Conservation (phyloP, 139 green algal genomes). For the Protoeuglena noctilucae region DNA sequence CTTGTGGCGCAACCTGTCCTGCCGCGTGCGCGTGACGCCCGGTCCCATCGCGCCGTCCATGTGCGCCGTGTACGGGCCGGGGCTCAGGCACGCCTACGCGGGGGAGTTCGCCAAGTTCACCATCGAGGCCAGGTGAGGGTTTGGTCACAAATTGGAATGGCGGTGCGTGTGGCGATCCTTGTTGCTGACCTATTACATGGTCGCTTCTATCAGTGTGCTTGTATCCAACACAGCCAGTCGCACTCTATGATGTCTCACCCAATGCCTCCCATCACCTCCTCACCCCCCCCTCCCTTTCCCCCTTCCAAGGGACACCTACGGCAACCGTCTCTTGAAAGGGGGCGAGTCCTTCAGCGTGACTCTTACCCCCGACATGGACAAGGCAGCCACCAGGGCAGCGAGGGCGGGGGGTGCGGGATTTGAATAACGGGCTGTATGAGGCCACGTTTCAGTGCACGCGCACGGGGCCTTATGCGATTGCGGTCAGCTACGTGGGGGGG, state of each 20-base stretch:
- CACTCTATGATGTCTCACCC: too few species aligned
- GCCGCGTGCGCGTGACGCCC: neutral
- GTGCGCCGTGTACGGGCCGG: neutral
- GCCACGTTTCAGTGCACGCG: neutral
- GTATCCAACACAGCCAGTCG: too few species aligned
- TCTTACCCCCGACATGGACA: neutral
- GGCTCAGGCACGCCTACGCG: neutral
- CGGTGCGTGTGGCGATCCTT: too few species aligned
- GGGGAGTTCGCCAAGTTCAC: neutral
- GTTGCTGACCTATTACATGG: too few species aligned
- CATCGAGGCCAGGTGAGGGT: neutral
- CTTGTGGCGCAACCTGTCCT: neutral
- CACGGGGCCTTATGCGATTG: neutral
- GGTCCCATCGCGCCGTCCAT: neutral
- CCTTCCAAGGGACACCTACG: neutral
- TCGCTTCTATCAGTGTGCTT: too few species aligned
- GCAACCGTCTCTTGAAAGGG: neutral
- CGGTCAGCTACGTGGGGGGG: neutral
- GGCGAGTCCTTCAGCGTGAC: neutral
- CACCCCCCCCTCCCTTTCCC: too few species aligned
- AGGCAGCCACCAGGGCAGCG: too few species aligned
- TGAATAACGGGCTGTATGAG: neutral
- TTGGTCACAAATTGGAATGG: too few species aligned
- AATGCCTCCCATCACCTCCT: too few species aligned
- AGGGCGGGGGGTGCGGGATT: too few species aligned